Conservation (phyloP, 106 monocot species). For the Gastrodia elata region DNA sequence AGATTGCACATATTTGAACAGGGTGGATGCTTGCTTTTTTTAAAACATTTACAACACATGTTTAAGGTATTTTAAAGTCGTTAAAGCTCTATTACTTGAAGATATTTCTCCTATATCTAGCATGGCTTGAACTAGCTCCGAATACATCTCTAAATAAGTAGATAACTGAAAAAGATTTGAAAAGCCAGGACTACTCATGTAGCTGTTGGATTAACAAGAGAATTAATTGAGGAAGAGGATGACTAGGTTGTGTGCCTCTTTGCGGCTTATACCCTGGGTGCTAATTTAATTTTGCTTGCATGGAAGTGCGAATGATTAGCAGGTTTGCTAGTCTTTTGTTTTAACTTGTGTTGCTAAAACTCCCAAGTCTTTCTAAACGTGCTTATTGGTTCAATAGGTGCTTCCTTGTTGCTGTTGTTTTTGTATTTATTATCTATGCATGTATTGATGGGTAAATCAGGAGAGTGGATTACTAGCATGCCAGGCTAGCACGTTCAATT, state of each 20-base stretch:
- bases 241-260: background rate
- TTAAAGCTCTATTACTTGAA: background rate
- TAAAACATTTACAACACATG: background rate
- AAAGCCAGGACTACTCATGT: background rate
- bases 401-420: background rate
- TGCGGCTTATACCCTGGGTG: background rate
- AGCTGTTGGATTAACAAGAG: background rate
- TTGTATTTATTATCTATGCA: background rate
- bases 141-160: background rate
- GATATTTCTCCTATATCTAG: background rate
- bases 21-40: background rate
- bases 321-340: background rate
- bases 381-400: background rate
- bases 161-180: background rate
- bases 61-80: background rate
- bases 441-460: no score
- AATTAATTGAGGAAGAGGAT: background rate
- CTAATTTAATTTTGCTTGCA: background rate
- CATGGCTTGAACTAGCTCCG: background rate
- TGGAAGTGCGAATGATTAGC: background rate
- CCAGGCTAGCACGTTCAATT: no score
- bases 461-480: no score
- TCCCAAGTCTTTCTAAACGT: background rate
- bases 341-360: background rate
- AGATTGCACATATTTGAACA: background rate